Evolutionary conservation across 768 basidiomycete genomes (phyloP).

Genomic region (Auricularia cornea): DNA sequence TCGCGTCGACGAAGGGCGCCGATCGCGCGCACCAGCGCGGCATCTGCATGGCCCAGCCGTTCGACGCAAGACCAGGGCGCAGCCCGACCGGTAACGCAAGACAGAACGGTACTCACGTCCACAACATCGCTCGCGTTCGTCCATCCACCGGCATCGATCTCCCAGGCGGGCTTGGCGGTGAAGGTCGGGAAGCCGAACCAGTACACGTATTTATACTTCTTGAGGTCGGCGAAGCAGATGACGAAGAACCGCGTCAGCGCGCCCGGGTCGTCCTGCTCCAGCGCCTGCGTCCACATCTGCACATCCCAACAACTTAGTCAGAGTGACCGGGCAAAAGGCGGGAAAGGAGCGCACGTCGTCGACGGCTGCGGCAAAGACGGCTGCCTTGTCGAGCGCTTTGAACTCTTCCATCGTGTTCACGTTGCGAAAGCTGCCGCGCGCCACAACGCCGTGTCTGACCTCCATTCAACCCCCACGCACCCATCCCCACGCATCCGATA

Average conservation of each 20-base stretch:
- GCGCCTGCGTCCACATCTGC: slow-evolving; percentile 67
- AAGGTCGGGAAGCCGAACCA: slow-evolving; percentile 98
- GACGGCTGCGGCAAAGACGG: slow-evolving; percentile 68
- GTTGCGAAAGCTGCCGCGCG: slow-evolving; percentile 75
- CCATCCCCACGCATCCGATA: background rate
- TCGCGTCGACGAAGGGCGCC: no score
- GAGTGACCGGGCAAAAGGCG: no score
- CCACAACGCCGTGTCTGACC: slow-evolving; percentile 36
- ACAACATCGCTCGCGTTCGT: slow-evolving; percentile 26
- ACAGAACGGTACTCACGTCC: slow-evolving; percentile 1
- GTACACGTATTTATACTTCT: slow-evolving; percentile 96
- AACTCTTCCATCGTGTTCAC: slow-evolving; percentile 98
- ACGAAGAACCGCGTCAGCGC: slow-evolving; percentile 73
- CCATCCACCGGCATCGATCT: slow-evolving; percentile 61
- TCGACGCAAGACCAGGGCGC: no score
- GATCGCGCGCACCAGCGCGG: no score
- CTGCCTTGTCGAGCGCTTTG: slow-evolving; percentile 78
- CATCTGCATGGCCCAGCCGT: no score
- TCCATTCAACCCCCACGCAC: no score
- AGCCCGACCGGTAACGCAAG: no score
- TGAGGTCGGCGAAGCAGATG: slow-evolving; percentile 93
- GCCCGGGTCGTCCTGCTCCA: slow-evolving; percentile 42
- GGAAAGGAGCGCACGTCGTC: slow-evolving; percentile 46
- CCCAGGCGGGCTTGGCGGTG: slow-evolving; percentile 84
- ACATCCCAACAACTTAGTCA: background rate